Evolutionary conservation across 2,329 filamentous ascomycete species (phyloP).

Genomic region (Colletotrichum tamarilloi): DNA sequence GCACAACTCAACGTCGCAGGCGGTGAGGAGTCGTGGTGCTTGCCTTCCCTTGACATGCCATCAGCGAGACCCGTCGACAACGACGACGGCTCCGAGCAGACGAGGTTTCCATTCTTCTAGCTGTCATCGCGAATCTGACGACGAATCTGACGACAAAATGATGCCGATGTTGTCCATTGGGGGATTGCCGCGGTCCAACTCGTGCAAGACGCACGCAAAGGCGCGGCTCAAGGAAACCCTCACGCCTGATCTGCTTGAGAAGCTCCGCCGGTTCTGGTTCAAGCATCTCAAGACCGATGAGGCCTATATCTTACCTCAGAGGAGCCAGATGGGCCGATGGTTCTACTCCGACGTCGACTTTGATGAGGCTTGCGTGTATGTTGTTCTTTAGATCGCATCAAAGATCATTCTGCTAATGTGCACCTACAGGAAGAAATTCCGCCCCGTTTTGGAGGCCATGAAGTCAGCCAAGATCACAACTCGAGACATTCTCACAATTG

Average conservation of each 20-base stretch:
- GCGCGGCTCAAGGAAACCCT: conserved; percentile 38
- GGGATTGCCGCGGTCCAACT: conserved; percentile 25
- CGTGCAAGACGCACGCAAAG: conserved; percentile 22
- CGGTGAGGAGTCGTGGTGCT: neutral
- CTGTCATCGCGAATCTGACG: neutral
- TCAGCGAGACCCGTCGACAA: neutral
- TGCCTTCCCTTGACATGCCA: neutral
- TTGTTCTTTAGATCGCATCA: neutral
- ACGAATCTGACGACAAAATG: conserved; percentile 15
- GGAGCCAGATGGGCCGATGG: conserved; percentile 45
- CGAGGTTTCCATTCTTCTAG: neutral
- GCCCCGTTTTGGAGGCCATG: conserved; percentile 48
- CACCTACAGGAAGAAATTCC: conserved; percentile 43
- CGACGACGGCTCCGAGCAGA: neutral
- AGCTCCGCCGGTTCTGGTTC: conserved; percentile 52
- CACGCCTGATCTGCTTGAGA: conserved; percentile 43
- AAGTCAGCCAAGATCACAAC: conserved; percentile 41
- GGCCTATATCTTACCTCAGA: conserved; percentile 41
- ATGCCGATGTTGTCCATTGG: conserved; percentile 11
- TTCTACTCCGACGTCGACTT: conserved; percentile 48
- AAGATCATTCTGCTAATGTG: neutral
- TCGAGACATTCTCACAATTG: conserved; percentile 43
- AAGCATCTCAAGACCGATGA: conserved; percentile 45
- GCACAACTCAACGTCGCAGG: conserved; percentile 14
- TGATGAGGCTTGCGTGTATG: conserved; percentile 50